These are phyloP conservation scores for Nitzschia sp. DNA, from an alignment of 108 stramenopile genomes.

Conservation along the genomic window DNA sequence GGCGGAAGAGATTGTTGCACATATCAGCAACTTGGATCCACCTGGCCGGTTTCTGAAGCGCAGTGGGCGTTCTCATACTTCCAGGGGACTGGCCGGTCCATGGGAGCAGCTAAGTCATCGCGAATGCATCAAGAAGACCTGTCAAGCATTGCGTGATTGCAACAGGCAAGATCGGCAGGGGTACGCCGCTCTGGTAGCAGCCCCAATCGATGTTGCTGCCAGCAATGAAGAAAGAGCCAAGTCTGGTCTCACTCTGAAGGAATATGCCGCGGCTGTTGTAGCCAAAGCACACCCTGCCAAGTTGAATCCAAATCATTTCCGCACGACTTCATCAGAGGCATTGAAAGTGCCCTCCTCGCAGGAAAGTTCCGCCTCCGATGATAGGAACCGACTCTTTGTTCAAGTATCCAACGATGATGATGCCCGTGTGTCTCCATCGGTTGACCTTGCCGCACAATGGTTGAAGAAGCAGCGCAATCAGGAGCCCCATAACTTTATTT, in stretches of 20 bases:
- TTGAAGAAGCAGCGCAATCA: background rate
- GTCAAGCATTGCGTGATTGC: conserved; percentile 79
- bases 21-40: conserved; percentile 67
- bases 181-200: conserved; percentile 59
- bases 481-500: background rate
- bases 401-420: background rate
- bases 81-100: conserved; percentile 67
- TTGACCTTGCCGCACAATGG: background rate
- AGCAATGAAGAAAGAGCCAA: conserved; percentile 38
- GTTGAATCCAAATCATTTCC: no score
- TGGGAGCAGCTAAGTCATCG: conserved; percentile 67
- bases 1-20: conserved; percentile 71
- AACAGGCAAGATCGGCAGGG: conserved; percentile 75
- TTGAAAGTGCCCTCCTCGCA: background rate
- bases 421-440: background rate
- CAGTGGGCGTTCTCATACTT: conserved; percentile 45
- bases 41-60: conserved; percentile 82
- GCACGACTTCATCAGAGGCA: no score
- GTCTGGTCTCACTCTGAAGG: conserved; percentile 52
- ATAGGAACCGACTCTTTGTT: background rate
- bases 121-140: conserved; percentile 72
- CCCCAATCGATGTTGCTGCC: conserved; percentile 64
- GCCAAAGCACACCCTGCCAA: background rate
- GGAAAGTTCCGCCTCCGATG: background rate
- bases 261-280: conserved; percentile 49